phyloP scores from a whole-genome alignment of 768 basidiomycete genomes.

The Brasilioporus rufonigricans region DNA sequence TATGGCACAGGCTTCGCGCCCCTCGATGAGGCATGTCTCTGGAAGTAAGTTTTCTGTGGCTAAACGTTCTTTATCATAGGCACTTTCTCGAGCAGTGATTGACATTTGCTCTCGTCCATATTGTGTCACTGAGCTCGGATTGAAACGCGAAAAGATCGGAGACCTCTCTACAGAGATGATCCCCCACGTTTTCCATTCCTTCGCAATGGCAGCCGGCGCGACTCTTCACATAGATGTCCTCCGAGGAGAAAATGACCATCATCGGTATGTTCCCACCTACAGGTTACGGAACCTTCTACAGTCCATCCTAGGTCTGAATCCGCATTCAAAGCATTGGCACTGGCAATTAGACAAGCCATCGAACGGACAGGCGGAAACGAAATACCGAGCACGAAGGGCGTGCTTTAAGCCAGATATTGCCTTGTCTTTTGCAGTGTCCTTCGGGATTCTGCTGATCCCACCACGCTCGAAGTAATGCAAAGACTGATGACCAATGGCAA shows the following conservation, averaged over 20 bases:
- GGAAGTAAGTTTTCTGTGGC: neutral
- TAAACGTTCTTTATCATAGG: constrained; percentile 46
- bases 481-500: neutral
- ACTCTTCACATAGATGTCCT: constrained; percentile 95
- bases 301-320: constrained; percentile 76
- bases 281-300: neutral
- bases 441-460: neutral
- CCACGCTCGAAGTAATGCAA: neutral
- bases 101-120: constrained; percentile 98
- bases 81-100: constrained; percentile 92
- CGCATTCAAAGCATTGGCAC: constrained; percentile 95
- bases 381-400: constrained; percentile 96
- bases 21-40: constrained; percentile 81
- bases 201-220: constrained; percentile 92
- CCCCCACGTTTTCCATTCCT: constrained; percentile 95
- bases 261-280: constrained; percentile 58
- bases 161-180: constrained; percentile 98
- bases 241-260: constrained; percentile 96
- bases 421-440: neutral
- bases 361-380: constrained; percentile 85
- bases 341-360: constrained; percentile 95
- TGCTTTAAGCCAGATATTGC: constrained; percentile 49
- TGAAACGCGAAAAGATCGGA: constrained; percentile 89
- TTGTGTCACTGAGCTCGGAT: constrained; percentile 88
- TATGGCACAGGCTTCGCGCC: constrained; percentile 98